phyloP scores from a whole-genome alignment of 441 rosid species.

The Arabidopsis lyrata region DNA sequence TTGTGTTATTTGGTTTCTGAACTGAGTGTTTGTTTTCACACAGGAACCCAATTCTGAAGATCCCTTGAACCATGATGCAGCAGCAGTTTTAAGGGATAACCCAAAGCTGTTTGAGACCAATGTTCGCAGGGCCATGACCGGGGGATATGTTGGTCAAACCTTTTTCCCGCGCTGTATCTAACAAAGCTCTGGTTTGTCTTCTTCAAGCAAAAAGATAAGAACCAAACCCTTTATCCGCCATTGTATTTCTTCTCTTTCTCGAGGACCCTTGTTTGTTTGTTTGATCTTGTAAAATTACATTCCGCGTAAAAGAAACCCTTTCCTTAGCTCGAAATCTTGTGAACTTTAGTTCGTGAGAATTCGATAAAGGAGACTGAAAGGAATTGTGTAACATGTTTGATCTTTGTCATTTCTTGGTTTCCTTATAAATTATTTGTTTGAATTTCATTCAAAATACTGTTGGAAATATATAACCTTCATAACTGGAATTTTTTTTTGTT shows the following conservation, averaged over 20 bases:
- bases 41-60: conserved; percentile 94
- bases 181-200: conserved; percentile 36
- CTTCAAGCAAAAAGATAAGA: conserved; percentile 36
- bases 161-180: conserved; percentile 79
- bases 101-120: conserved; percentile 79
- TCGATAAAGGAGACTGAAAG: conserved; percentile 27
- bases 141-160: conserved; percentile 82
- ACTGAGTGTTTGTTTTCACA: conserved; percentile 9
- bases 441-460: not conserved
- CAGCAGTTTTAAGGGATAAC: conserved; percentile 83
- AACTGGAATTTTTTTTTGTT: not conserved
- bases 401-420: conserved; percentile 22
- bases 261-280: conserved; percentile 33
- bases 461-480: not conserved
- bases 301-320: conserved; percentile 2
- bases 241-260: conserved; percentile 30
- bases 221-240: conserved; percentile 27
- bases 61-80: conserved; percentile 95
- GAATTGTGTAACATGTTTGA: conserved; percentile 32
- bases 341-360: conserved; percentile 31
- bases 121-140: conserved; percentile 85
- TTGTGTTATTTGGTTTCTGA: conserved; percentile 8
- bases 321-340: conserved; percentile 23
- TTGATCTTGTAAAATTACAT: conserved; percentile 34
- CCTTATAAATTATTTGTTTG: not conserved